Conservation (phyloP, 2,329 filamentous ascomycete species). For the Aspergillus sp. region DNA sequence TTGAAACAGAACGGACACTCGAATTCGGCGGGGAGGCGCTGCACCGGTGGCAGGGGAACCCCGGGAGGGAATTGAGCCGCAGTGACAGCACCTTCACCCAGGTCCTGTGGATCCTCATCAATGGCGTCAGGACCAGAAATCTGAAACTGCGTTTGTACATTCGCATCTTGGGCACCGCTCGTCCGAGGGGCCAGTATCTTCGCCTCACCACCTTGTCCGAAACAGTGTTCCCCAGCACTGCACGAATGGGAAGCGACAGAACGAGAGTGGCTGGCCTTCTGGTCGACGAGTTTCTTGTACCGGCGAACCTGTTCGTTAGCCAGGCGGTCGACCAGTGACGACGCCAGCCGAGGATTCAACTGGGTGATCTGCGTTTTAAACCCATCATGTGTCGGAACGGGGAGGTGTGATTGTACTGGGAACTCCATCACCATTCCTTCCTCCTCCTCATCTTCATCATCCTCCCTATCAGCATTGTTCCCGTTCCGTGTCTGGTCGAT, state of each 20-base stretch:
- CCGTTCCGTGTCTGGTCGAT: conserved; percentile 14
- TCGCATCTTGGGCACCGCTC: conserved; percentile 46
- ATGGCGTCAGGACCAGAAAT: conserved; percentile 50
- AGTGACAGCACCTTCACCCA: conserved; percentile 61
- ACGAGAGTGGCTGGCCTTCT: conserved; percentile 63
- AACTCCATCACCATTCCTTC: conserved; percentile 57
- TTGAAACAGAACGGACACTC: conserved; percentile 85
- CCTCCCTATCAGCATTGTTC: conserved; percentile 47
- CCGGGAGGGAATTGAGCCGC: conserved; percentile 70
- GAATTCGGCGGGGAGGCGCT: conserved; percentile 72
- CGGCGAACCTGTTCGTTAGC: conserved; percentile 72
- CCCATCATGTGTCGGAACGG: conserved; percentile 66
- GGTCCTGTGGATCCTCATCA: conserved; percentile 61
- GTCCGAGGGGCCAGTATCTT: conserved; percentile 52
- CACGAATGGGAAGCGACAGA: conserved; percentile 54
- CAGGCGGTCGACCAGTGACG: conserved; percentile 69
- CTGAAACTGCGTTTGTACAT: conserved; percentile 51
- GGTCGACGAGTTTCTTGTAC: conserved; percentile 68
- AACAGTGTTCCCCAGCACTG: conserved; percentile 56
- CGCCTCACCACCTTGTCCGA: conserved; percentile 60
- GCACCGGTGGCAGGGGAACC: conserved; percentile 74
- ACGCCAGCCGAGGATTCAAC: conserved; percentile 66
- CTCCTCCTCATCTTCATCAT: conserved; percentile 56
- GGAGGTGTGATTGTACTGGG: conserved; percentile 56
- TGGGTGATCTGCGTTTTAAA: conserved; percentile 68